A percentile compares a stretch with the other conserved stretches of the same genome.
Evolutionary conservation across 176 grass and related monocot genomes (phyloP).

Genomic region (Hordeum marinum): DNA sequence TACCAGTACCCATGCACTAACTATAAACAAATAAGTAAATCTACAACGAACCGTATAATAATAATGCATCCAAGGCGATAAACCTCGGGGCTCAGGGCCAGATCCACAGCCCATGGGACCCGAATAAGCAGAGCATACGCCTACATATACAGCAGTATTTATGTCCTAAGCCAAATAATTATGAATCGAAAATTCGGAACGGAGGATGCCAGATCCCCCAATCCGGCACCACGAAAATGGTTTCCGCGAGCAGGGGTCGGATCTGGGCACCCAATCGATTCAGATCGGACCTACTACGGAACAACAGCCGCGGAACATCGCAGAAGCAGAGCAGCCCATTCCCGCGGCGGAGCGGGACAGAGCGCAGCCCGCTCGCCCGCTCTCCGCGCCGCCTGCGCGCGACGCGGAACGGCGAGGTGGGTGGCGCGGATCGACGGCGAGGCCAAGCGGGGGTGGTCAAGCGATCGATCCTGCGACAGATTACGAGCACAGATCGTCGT

Average conservation of each 20-base stretch:
- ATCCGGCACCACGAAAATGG: background rate
- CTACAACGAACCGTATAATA: background rate
- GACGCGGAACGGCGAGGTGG: too few species aligned
- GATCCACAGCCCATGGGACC: conserved; percentile 4
- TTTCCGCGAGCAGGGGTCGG: background rate
- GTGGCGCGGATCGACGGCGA: too few species aligned
- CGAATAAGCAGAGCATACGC: background rate
- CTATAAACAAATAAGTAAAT: background rate
- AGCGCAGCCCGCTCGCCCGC: background rate
- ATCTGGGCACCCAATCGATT: background rate
- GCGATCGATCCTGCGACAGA: background rate
- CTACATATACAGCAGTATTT: too few species aligned
- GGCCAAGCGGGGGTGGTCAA: background rate
- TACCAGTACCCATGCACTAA: background rate
- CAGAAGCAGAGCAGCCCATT: background rate
- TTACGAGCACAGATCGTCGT: background rate
- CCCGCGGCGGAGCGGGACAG: background rate
- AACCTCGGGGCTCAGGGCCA: background rate
- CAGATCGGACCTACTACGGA: background rate
- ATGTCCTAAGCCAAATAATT: background rate
- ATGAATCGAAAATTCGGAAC: background rate
- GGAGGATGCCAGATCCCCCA: background rate
- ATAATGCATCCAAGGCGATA: background rate
- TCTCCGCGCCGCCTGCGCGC: background rate
- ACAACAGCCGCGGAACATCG: background rate